Percentiles rank a stretch among this genome's conserved stretches.
These are phyloP conservation scores for Trichosporon faecale DNA, from an alignment of 1,284 basidiomycete genomes.

Conservation along the genomic window DNA sequence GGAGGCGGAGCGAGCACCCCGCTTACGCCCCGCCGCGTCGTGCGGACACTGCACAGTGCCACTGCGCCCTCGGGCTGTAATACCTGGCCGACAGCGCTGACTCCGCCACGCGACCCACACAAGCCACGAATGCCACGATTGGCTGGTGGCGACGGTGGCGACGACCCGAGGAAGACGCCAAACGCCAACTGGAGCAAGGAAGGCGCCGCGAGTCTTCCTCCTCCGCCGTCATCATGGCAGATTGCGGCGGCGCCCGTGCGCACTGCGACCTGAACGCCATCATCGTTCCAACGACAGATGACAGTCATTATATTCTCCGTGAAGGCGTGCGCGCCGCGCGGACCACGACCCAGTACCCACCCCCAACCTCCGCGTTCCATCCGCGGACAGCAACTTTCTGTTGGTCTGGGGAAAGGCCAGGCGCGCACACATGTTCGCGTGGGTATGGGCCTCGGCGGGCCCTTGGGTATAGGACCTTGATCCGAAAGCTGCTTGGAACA, in stretches of 20 bases:
- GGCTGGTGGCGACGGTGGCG: neutral
- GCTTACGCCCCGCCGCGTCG: no score
- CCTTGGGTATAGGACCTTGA: neutral
- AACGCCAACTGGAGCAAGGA: no score
- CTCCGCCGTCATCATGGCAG: neutral
- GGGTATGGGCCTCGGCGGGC: neutral
- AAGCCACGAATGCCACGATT: neutral
- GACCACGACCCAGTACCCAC: neutral
- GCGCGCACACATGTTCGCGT: neutral
- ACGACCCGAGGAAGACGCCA: neutral
- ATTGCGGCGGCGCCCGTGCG: neutral
- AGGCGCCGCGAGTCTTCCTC: no score
- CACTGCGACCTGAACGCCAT: neutral
- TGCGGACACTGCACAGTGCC: neutral
- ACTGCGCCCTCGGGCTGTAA: neutral
- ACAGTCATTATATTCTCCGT: neutral
- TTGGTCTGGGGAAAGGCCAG: neutral
- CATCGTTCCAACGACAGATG: neutral
- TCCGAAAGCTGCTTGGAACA: neutral
- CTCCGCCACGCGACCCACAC: neutral
- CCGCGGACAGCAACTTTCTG: neutral
- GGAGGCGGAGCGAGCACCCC: neutral
- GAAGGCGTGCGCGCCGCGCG: neutral
- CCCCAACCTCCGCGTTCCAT: neutral
- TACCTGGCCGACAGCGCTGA: neutral